phyloP scores from a whole-genome alignment of 78 protist species.

The Dictyostelium capitatum region DNA sequence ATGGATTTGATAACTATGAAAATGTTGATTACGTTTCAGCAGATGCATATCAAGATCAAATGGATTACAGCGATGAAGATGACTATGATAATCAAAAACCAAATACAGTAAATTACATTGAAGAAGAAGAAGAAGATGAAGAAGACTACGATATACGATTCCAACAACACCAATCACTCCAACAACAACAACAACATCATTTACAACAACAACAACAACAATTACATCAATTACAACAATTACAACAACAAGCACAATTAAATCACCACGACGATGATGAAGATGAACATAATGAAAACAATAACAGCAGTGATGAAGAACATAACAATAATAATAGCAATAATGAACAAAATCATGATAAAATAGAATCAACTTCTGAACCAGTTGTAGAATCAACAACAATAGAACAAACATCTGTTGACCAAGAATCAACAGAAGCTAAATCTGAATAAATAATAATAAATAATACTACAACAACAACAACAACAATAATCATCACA shows the following conservation, averaged over 20 bases:
- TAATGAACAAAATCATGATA: background rate
- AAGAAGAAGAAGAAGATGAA: slow-evolving; percentile 27
- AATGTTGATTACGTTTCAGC: background rate
- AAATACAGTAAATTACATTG: background rate
- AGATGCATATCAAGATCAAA: slow-evolving; percentile 12
- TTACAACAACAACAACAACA: background rate
- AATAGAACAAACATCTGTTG: background rate
- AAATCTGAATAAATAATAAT: slow-evolving; percentile 12
- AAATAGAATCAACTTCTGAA: background rate
- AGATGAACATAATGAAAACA: background rate
- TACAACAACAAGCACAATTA: background rate
- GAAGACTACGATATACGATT: slow-evolving; percentile 14
- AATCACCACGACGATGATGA: background rate
- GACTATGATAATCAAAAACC: background rate
- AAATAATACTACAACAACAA: background rate
- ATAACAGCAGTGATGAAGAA: too few relatives aligned
- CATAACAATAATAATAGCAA: too few relatives aligned
- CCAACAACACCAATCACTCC: slow-evolving; percentile 5
- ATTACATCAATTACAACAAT: background rate
- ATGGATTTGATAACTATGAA: slow-evolving; percentile 26
- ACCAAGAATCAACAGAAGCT: slow-evolving; percentile 16
- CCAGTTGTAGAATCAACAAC: background rate
- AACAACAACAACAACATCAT: slow-evolving; percentile 12
- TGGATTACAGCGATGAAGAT: slow-evolving; percentile 14
- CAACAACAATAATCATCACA: background rate